Conservation (phyloP, 202 grass and related monocot species). For the Cymbopogon flexuosus region DNA sequence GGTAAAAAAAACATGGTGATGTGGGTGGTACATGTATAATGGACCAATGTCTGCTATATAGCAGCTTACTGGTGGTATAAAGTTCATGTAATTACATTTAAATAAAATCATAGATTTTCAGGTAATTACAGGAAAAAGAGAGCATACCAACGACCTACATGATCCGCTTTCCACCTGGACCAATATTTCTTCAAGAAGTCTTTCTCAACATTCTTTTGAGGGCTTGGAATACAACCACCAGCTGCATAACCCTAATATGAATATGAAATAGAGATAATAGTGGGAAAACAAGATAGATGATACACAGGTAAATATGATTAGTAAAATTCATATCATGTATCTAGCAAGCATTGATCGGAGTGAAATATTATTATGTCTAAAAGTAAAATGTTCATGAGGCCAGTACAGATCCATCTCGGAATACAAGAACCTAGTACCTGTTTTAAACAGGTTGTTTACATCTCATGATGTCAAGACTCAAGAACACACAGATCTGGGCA, state of each 20-base stretch:
- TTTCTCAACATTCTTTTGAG: constrained; percentile 95
- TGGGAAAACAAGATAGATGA: not conserved
- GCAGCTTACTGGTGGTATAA: not conserved
- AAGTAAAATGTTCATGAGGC: not conserved
- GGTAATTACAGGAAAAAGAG: constrained; percentile 30
- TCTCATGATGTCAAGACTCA: not conserved
- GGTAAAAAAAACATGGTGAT: not conserved
- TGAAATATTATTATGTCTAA: not conserved
- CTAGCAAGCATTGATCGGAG: not conserved
- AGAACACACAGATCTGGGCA: not conserved
- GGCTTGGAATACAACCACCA: constrained; percentile 90
- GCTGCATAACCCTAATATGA: constrained; percentile 78
- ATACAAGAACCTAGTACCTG: not conserved
- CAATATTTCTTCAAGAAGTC: constrained; percentile 92
- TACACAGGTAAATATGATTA: not conserved
- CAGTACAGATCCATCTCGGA: not conserved
- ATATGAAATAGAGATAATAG: constrained; percentile 15
- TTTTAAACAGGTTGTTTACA: not conserved
- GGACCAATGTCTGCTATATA: not conserved
- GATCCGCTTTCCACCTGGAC: constrained; percentile 79
- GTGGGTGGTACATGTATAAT: not conserved
- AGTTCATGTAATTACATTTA: not conserved
- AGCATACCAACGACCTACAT: constrained; percentile 77
- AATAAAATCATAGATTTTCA: constrained; percentile 12
- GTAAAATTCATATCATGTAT: not conserved